Evolutionary conservation across 768 basidiomycete species (phyloP).

Genomic region (Rhizopogon vinicolor): DNA sequence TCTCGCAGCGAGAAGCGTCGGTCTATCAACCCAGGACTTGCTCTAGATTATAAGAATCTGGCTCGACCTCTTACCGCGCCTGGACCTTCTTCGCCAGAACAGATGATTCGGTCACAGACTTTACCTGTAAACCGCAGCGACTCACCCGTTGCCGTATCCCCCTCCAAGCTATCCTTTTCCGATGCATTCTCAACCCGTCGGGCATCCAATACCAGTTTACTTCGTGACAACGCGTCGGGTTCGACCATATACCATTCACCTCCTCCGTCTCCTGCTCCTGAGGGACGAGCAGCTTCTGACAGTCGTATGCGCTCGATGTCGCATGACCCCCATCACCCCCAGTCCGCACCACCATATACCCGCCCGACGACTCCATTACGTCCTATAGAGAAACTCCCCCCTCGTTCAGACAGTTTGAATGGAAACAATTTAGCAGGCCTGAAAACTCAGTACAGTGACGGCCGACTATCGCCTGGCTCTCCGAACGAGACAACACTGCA

Average conservation of each 20-base stretch:
- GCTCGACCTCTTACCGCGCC: conserved; percentile 5
- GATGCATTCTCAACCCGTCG: conserved; percentile 13
- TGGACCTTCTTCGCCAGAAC: conserved; percentile 15
- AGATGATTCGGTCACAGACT: conserved; percentile 26
- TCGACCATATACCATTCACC: conserved; percentile 31
- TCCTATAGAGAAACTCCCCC: conserved; percentile 27
- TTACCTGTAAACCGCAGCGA: conserved; percentile 18
- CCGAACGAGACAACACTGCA: conserved; percentile 8
- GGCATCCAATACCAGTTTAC: conserved; percentile 19
- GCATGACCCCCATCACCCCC: conserved; percentile 17
- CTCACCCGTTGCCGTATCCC: conserved; percentile 17
- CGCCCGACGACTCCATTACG: conserved; percentile 11
- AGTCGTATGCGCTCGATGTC: conserved; percentile 36
- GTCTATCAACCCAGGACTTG: conserved; percentile 51
- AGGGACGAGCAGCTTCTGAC: conserved; percentile 33
- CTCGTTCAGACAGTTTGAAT: conserved; percentile 28
- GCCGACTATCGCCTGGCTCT: conserved; percentile 9
- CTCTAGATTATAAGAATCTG: conserved; percentile 24
- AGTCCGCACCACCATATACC: not conserved
- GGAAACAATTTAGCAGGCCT: not conserved
- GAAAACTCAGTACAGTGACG: conserved; percentile 3
- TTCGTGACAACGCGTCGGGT: conserved; percentile 22
- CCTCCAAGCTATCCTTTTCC: conserved; percentile 8
- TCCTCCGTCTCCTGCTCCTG: conserved; percentile 32
- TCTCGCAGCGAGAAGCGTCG: conserved; percentile 42